Evolutionary conservation across 495 filamentous ascomycete genomes (phyloP).

Genomic region (Xylaria grammica): DNA sequence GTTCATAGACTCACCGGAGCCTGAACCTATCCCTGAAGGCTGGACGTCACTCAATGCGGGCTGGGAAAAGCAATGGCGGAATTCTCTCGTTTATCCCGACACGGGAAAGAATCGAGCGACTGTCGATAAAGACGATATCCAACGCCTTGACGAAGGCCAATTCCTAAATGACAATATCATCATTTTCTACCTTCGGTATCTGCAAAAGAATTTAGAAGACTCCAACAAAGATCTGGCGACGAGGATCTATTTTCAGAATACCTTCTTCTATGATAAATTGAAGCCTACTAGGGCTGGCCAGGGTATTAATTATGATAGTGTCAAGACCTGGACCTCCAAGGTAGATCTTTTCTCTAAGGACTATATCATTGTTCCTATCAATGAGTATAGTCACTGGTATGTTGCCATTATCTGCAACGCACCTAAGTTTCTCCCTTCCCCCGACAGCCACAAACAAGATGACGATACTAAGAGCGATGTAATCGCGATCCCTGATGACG

Average conservation of each 20-base stretch:
- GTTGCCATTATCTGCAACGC: slow-evolving; percentile 95
- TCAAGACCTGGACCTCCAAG: slow-evolving; percentile 87
- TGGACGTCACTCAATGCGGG: slow-evolving; percentile 50
- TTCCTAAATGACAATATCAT: slow-evolving; percentile 94
- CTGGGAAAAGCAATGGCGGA: slow-evolving; percentile 53
- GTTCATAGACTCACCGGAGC: slow-evolving; percentile 13
- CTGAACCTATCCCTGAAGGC: slow-evolving; percentile 27
- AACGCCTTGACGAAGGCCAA: slow-evolving; percentile 79
- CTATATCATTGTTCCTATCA: slow-evolving; percentile 90
- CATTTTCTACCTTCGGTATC: slow-evolving; percentile 79
- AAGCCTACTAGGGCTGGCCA: slow-evolving; percentile 56
- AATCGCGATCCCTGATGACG: slow-evolving; percentile 25
- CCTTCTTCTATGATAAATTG: slow-evolving; percentile 85
- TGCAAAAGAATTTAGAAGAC: slow-evolving; percentile 67
- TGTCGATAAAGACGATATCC: slow-evolving; percentile 79
- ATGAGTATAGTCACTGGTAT: slow-evolving; percentile 90
- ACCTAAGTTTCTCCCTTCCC: slow-evolving; percentile 53
- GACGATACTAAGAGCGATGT: slow-evolving; percentile 25
- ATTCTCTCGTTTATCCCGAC: slow-evolving; percentile 72
- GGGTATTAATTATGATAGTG: slow-evolving; percentile 76
- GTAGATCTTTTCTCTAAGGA: slow-evolving; percentile 86
- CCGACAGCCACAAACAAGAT: slow-evolving; percentile 31
- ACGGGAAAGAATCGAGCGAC: slow-evolving; percentile 72
- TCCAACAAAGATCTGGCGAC: slow-evolving; percentile 61
- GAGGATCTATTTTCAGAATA: slow-evolving; percentile 85